Evolutionary conservation across 2,329 filamentous ascomycete species (phyloP), one percentile per base, ranked within the genome.

Genomic region (Penicillium sp.): DNA sequence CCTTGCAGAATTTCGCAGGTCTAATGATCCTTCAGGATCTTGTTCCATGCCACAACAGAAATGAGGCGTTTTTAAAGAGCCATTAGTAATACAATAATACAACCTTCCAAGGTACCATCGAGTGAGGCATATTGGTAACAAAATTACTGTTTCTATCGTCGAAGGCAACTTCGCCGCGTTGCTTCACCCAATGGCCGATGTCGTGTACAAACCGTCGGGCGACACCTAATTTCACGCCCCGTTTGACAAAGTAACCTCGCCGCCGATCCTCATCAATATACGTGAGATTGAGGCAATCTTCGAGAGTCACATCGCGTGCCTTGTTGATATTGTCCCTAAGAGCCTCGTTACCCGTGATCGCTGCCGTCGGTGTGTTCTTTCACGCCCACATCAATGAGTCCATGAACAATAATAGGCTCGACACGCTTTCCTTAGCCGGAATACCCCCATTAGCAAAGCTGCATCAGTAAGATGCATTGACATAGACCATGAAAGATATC

Each of bases 361-460:
- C 35, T 70, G 65, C 69, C 65, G 35, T 57, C 49, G 60, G 50
- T 61, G 46, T 70, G 71, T 47, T 61, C 57, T 26, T 57, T 40
- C 32, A 70, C 64, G 42, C 59, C 62, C 14, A 55, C 18, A 50
- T 70, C 68, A 22, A 57, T 55, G 42, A 48, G 56, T 31, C 66
- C 62, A 48, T 51, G 4, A 61, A 39, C 24, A 5, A 20, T 20
- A 10, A 32, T 45, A 20, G 16, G 7, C 20, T 45, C 43, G 20
- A 18, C 20, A 45, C 11, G 20, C n/a, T 1, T 6, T 18, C 2
- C 18, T 13, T 18, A 18, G 43, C 18, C 6, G 4, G 18, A 11
- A 14, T 4, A 13, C n/a, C 10, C 4, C 18, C 24, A n/a, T 43
- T n/a, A 29, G 9, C 14, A 48, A 32, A 18, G 18, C 5, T 24